phyloP scores from a whole-genome alignment of 352 stramenopile species.

The Pythium coloratum region DNA sequence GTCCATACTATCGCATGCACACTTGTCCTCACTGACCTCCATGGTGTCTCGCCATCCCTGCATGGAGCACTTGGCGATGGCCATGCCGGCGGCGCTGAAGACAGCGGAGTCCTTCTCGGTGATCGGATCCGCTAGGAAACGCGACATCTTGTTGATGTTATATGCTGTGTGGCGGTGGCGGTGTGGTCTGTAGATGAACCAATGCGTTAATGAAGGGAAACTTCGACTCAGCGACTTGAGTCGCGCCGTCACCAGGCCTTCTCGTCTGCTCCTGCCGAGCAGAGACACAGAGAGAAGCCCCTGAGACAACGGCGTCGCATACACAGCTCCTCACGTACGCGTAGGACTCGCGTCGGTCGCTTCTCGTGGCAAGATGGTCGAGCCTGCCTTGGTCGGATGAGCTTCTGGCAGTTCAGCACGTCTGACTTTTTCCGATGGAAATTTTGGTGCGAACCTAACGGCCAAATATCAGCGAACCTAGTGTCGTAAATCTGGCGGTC shows the following conservation, averaged over 20 bases:
- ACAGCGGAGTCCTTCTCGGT: constrained; percentile 67
- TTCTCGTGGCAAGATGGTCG: background rate
- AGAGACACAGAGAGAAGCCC: background rate
- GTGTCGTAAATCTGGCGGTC: background rate
- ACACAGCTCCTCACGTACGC: background rate
- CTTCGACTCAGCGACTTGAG: background rate
- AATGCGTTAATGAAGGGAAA: background rate
- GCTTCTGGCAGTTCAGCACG: background rate
- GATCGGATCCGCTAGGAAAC: constrained; percentile 82
- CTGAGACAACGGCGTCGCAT: background rate
- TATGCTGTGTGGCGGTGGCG: background rate
- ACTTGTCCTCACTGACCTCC: constrained; percentile 45
- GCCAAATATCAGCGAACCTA: constrained; percentile 25
- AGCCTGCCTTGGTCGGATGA: constrained; percentile 1
- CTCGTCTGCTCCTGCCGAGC: too few species aligned
- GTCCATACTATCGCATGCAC: constrained; percentile 56
- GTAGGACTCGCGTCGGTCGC: background rate
- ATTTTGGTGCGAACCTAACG: constrained; percentile 15
- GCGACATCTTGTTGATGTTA: constrained; percentile 52
- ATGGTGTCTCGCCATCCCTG: constrained; percentile 86
- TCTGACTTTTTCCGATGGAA: constrained; percentile 20
- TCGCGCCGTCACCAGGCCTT: background rate
- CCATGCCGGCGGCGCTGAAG: constrained; percentile 43
- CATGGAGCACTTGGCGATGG: constrained; percentile 75
- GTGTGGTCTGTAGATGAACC: background rate